Evolutionary conservation across 495 filamentous ascomycete species (phyloP), one percentile per base, ranked within the genome.

Genomic region (Amorphotheca resinae): DNA sequence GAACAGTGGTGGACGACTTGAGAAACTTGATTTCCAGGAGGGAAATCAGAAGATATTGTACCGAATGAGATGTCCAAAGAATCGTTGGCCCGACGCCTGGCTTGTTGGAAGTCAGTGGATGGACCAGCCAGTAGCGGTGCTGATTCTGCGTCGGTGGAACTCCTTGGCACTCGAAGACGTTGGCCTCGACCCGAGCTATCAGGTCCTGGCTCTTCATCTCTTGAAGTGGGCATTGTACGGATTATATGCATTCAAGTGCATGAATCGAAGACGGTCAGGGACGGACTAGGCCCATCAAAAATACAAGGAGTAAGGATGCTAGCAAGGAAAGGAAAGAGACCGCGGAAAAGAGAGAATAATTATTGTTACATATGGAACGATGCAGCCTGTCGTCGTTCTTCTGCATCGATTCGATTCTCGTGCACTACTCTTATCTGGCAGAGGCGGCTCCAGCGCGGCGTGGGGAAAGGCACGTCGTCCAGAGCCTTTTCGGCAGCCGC

Each of bases 121-220:
- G 44, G 35, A 8, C 49, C 36, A 15, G 40, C 26, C 12, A 52
- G 45, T 26, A 52, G 35, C 12, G 50, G 50, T 30, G 35, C 41
- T 16, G 15, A 45, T 34, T 52, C 50, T 9, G 30, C 36, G 12
- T 42, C 44, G 12, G 30, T 25, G 21, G 25, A n/a, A 20, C 31
- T 34, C 9, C 32, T 38, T 6, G 33, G 38, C 20, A 8, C 3
- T 11, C 17, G n/a, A 14, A 15, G 22, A 28, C 30, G 14, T 40
- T 7, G 22, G 16, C n/a, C 25, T 30, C 22, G 22, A 22, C 9
- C 2, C 1, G 41, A 44, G 17, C 31, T 44, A n/a, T 26, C 18
- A 17, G 30, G 22, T n/a, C 22, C 40, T 44, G 41, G 41, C 16
- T 16, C 9, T 33, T 23, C 41, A 44, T 44, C 30, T 14, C 26